A percentile compares a stretch with the other conserved stretches of the same genome.
These are phyloP conservation scores for Kuraishia cidri DNA, from an alignment of 805 yeast species.

Conservation along the genomic window DNA sequence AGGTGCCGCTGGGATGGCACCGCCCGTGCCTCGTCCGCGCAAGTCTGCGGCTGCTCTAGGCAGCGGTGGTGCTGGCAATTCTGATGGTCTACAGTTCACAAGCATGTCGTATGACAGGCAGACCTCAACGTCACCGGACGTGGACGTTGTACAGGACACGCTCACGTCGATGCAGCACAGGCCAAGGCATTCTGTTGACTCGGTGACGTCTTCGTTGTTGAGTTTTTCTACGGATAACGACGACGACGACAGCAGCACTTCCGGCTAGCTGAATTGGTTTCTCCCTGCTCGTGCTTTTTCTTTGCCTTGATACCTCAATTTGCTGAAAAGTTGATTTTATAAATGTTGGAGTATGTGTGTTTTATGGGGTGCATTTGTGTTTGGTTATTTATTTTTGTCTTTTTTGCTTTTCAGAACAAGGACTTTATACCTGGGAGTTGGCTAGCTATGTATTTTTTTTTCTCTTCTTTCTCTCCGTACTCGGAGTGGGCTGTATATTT, in stretches of 20 bases:
- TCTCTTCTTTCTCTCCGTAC: too few relatives aligned
- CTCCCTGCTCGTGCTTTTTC: too few relatives aligned
- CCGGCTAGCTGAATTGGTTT: too few relatives aligned
- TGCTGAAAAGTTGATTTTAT: not conserved
- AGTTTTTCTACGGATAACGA: not conserved
- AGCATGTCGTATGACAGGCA: too few relatives aligned
- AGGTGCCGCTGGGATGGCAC: too few relatives aligned
- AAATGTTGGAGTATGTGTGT: too few relatives aligned
- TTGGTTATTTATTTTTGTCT: not conserved
- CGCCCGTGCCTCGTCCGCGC: slow-evolving; percentile 2
- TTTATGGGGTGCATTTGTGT: too few relatives aligned
- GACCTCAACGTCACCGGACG: slow-evolving; percentile 1
- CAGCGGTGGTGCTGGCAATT: too few relatives aligned
- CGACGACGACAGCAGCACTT: slow-evolving; percentile 1
- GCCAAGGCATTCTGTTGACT: not conserved
- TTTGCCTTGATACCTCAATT: not conserved
- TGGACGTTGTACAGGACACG: slow-evolving; percentile 1
- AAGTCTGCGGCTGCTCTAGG: too few relatives aligned
- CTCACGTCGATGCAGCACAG: slow-evolving; percentile 2
- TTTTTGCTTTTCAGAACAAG: not conserved
- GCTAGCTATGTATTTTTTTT: not conserved
- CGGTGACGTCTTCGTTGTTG: slow-evolving; percentile 1
- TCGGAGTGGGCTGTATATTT: too few relatives aligned
- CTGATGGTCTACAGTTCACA: too few relatives aligned
- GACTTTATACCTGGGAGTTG: not conserved